These are phyloP conservation scores for Xylaria acuta DNA, from an alignment of 495 filamentous ascomycete genomes.

Conservation along the genomic window DNA sequence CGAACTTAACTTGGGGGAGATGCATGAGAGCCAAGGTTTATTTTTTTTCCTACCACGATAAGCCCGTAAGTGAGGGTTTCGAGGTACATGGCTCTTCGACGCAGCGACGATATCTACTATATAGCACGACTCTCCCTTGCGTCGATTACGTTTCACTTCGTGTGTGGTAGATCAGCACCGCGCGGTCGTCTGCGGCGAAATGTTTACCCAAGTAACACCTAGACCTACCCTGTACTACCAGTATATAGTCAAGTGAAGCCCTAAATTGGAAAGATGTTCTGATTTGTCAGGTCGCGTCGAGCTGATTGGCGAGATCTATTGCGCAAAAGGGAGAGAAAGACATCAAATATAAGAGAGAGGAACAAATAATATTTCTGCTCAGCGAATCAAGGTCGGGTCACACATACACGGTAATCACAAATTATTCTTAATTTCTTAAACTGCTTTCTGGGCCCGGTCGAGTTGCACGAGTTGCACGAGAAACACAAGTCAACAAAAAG, in stretches of 20 bases:
- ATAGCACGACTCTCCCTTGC: background rate
- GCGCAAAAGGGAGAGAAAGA: background rate
- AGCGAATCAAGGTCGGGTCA: background rate
- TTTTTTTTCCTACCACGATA: too few species aligned
- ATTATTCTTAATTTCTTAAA: background rate
- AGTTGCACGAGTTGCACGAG: background rate
- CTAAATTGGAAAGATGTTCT: too few species aligned
- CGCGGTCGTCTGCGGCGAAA: background rate
- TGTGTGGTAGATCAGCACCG: background rate
- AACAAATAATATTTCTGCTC: background rate
- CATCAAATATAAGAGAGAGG: background rate
- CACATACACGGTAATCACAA: background rate
- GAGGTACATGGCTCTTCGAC: background rate
- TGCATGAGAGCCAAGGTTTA: background rate
- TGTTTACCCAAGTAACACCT: background rate
- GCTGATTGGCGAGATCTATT: background rate
- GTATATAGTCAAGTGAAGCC: too few species aligned
- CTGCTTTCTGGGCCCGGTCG: background rate
- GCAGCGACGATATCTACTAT: too few species aligned
- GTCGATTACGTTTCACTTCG: background rate
- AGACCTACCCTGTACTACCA: background rate
- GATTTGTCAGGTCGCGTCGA: background rate
- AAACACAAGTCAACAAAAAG: background rate
- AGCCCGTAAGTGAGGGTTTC: background rate
- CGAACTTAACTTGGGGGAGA: background rate